Evolutionary conservation across 208 protist genomes (phyloP).

Genomic region (Leishmania lainsoni): DNA sequence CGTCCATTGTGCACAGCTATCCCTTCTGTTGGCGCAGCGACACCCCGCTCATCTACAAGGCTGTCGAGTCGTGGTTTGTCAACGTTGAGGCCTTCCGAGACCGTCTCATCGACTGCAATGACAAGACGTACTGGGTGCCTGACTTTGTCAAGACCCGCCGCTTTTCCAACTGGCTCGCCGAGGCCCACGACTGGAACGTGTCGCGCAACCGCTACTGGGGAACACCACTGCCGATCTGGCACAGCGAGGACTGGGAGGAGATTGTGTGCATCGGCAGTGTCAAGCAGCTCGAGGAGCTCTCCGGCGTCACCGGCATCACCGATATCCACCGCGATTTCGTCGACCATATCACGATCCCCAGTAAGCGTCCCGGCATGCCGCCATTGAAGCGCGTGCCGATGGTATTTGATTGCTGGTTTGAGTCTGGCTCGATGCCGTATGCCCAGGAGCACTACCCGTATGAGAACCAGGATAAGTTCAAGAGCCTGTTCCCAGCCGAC

Average conservation of each 20-base stretch:
- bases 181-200: slow-evolving; percentile 98
- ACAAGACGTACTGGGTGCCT: slow-evolving; percentile 98
- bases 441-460: slow-evolving; percentile 99
- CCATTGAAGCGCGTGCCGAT: slow-evolving; percentile 93
- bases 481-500: slow-evolving; percentile 97
- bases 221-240: slow-evolving; percentile 99
- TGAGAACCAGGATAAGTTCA: slow-evolving; percentile 97
- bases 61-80: slow-evolving; percentile 99
- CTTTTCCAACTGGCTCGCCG: slow-evolving; percentile 99
- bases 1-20: slow-evolving; percentile 97
- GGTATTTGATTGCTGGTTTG: slow-evolving; percentile 99
- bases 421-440: slow-evolving; percentile 99
- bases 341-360: slow-evolving; percentile 99
- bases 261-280: slow-evolving; percentile 96
- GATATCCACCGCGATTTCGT: slow-evolving; percentile 98
- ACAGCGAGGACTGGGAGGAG: slow-evolving; percentile 96
- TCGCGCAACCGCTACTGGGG: slow-evolving; percentile 99
- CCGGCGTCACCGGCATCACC: slow-evolving; percentile 89
- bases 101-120: slow-evolving; percentile 94
- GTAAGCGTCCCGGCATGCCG: slow-evolving; percentile 84
- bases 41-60: slow-evolving; percentile 98
- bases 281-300: slow-evolving; percentile 96
- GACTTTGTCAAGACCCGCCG: slow-evolving; percentile 96
- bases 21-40: slow-evolving; percentile 99
- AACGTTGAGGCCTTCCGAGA: slow-evolving; percentile 97